phyloP scores from a whole-genome alignment of 805 yeast genomes.

The Pichia gijzeniarum region DNA sequence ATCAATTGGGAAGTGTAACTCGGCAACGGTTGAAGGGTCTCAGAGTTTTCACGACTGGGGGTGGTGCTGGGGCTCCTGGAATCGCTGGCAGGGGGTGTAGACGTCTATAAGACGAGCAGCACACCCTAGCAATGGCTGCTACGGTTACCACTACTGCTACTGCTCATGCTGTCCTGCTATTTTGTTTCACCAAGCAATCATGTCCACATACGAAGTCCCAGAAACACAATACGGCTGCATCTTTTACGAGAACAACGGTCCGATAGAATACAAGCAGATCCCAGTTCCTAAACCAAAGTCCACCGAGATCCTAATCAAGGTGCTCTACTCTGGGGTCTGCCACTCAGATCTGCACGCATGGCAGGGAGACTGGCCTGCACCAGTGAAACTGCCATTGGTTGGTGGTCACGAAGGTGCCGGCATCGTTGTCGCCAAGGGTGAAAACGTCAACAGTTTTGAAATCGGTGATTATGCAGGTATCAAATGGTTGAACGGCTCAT shows the following conservation, averaged over 20 bases:
- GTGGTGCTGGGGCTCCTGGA: too few species aligned
- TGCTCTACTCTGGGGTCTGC: conserved; percentile 81
- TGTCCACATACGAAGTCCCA: conserved; percentile 44
- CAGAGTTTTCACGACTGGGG: too few species aligned
- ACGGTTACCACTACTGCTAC: too few species aligned
- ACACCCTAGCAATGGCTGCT: too few species aligned
- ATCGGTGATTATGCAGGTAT: conserved; percentile 75
- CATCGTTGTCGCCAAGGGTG: conserved; percentile 67
- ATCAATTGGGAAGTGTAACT: too few species aligned
- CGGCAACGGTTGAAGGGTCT: too few species aligned
- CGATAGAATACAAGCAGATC: conserved; percentile 55
- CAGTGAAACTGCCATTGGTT: conserved; percentile 61
- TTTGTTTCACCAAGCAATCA: conserved; percentile 29
- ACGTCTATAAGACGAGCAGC: too few species aligned
- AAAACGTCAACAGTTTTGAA: conserved; percentile 56
- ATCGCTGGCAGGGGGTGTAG: too few species aligned
- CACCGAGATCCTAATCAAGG: conserved; percentile 66
- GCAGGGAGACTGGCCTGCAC: conserved; percentile 85
- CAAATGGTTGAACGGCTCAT: conserved; percentile 74
- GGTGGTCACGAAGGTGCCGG: conserved; percentile 90
- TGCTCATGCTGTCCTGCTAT: too few species aligned
- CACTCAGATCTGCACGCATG: conserved; percentile 89
- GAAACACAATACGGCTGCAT: conserved; percentile 59
- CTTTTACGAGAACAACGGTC: conserved; percentile 57
- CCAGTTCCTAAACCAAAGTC: conserved; percentile 72